Percentiles rank a stretch among this genome's conserved stretches.
These are phyloP conservation scores for Tetrapyrgos nigripes DNA, from an alignment of 1,284 basidiomycete genomes.

Conservation along the genomic window DNA sequence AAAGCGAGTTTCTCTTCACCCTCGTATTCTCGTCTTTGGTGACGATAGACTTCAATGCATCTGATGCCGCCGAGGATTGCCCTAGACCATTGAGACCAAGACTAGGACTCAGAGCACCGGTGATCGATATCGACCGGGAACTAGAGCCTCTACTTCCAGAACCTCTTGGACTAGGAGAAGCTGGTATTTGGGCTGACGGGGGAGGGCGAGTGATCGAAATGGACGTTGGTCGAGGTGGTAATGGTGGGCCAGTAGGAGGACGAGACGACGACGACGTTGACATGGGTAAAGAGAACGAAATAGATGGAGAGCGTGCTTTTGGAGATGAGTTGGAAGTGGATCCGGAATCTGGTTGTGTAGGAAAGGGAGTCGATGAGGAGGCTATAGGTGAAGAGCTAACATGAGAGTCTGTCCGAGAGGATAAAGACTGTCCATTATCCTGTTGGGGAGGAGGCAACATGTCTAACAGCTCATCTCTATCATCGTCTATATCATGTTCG, in stretches of 20 bases:
- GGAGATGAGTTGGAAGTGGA: conserved; percentile 5
- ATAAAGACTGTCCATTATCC: neutral
- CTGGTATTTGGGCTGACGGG: conserved; percentile 13
- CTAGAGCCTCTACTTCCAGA: neutral
- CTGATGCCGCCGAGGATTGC: conserved; percentile 47
- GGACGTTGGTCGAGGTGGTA: conserved; percentile 61
- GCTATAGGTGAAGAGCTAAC: neutral
- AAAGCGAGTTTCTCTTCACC: conserved; percentile 12
- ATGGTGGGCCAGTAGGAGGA: conserved; percentile 55
- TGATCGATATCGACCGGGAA: conserved; percentile 27
- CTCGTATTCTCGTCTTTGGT: conserved; percentile 46
- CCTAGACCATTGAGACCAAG: conserved; percentile 19
- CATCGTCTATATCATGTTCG: neutral
- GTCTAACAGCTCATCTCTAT: neutral
- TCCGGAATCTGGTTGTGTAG: neutral
- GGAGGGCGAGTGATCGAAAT: conserved; percentile 16
- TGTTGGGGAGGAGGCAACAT: neutral
- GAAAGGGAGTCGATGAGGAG: conserved; percentile 15
- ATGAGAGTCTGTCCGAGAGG: neutral
- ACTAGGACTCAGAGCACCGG: conserved; percentile 32
- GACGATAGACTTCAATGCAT: conserved; percentile 60
- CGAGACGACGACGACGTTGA: conserved; percentile 24
- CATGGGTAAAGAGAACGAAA: conserved; percentile 25
- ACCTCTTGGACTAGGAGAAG: neutral
- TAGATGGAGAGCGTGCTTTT: conserved; percentile 31